A percentile compares a stretch with the other conserved stretches of the same genome.
Conservation (phyloP, 2,329 filamentous ascomycete genomes). For the Monosporascus sp. region DNA sequence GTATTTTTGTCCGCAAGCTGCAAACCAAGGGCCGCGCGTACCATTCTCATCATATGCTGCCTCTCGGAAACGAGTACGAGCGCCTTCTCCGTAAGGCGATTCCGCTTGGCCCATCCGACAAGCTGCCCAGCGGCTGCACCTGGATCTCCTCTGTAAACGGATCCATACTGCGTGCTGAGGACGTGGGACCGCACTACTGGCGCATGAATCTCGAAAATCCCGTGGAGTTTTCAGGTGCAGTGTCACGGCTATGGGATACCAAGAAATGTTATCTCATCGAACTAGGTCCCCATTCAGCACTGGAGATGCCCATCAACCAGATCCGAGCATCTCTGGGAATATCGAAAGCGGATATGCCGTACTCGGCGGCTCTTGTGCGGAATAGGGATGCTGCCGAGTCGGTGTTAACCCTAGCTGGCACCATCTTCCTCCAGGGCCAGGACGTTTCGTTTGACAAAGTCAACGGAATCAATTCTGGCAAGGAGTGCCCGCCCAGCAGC, state of each 20-base stretch:
- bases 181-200: not conserved
- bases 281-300: constrained; percentile 1
- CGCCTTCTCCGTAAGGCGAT: not conserved
- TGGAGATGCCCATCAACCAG: constrained; percentile 1
- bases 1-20: not conserved
- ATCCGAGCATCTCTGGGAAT: not conserved
- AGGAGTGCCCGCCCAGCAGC: not conserved
- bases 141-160: not conserved
- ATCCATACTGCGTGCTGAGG: not conserved
- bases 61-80: not conserved
- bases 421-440: not conserved
- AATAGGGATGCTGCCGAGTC: not conserved
- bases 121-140: not conserved
- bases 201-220: not conserved
- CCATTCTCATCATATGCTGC: not conserved
- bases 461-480: not conserved
- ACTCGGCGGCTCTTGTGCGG: not conserved
- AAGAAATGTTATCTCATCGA: not conserved
- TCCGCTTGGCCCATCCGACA: not conserved
- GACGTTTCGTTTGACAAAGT: not conserved
- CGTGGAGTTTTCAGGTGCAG: not conserved
- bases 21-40: not conserved
- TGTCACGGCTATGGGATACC: not conserved
- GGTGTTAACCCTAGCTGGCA: not conserved
- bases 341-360: constrained; percentile 1